phyloP scores from a whole-genome alignment of 2,329 filamentous ascomycete species.

The Ophiostoma novo-ulmi region DNA sequence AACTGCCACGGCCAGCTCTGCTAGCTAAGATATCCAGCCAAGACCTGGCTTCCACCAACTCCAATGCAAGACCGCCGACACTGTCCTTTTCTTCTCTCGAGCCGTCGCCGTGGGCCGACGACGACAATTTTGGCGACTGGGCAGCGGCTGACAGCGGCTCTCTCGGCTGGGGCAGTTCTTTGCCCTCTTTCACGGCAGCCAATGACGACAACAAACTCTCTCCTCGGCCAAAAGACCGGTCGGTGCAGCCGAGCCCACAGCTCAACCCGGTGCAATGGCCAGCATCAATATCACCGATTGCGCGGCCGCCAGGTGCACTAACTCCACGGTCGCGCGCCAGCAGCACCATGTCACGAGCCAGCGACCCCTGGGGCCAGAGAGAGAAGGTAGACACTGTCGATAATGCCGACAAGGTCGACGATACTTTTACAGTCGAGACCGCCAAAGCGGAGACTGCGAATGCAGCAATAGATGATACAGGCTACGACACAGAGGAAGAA shows the following conservation, averaged over 20 bases:
- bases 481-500: background rate
- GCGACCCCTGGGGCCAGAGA: constrained; percentile 1
- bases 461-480: background rate
- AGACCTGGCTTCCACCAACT: constrained; percentile 26
- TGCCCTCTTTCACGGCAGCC: background rate
- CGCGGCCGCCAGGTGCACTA: constrained; percentile 15
- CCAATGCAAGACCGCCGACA: constrained; percentile 29
- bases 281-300: constrained; percentile 6
- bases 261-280: constrained; percentile 41
- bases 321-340: constrained; percentile 7
- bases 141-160: constrained; percentile 28
- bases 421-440: background rate
- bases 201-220: constrained; percentile 30
- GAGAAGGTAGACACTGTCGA: background rate
- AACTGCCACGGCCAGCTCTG: constrained; percentile 42
- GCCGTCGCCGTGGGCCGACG: constrained; percentile 41
- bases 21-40: constrained; percentile 28
- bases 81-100: constrained; percentile 23
- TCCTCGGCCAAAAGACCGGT: constrained; percentile 33
- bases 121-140: constrained; percentile 41
- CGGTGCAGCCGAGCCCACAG: constrained; percentile 20
- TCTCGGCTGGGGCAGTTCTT: background rate
- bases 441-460: background rate
- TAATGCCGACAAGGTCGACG: background rate
- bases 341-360: background rate